These are phyloP conservation scores for Kwoniella heveanensis DNA, from an alignment of 768 basidiomycete species.

Conservation along the genomic window DNA sequence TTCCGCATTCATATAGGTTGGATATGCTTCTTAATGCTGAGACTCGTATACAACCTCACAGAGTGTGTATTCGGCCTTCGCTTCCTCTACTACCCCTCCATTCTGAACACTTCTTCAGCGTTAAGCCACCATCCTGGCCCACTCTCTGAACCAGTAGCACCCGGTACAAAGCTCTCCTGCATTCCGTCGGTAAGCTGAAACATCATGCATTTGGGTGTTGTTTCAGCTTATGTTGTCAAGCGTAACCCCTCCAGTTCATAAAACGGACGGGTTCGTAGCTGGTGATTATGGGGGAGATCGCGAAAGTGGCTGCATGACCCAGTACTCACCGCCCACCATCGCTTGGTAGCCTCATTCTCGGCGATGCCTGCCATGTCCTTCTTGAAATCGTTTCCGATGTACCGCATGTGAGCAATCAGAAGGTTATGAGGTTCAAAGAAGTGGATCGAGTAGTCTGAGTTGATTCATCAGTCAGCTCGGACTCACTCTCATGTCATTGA, in stretches of 20 bases:
- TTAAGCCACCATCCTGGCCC: conserved; percentile 68
- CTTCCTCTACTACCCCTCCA: conserved; percentile 59
- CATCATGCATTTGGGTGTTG: too few species aligned
- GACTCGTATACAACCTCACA: too few species aligned
- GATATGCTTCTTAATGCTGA: too few species aligned
- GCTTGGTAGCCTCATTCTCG: conserved; percentile 68
- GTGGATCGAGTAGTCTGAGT: conserved; percentile 72
- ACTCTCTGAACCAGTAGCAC: conserved; percentile 69
- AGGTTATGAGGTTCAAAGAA: conserved; percentile 63
- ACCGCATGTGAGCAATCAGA: conserved; percentile 79
- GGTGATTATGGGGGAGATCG: not conserved
- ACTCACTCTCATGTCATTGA: too few species aligned
- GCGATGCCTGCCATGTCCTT: conserved; percentile 68
- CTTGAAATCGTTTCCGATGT: conserved; percentile 67
- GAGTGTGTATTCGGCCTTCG: too few species aligned
- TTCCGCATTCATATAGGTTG: not conserved
- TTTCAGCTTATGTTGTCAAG: conserved; percentile 3
- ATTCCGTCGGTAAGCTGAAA: conserved; percentile 62
- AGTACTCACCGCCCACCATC: conserved; percentile 68
- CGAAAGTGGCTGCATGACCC: too few species aligned
- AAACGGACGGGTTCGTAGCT: too few species aligned
- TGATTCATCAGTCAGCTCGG: not conserved
- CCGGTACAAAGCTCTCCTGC: conserved; percentile 75
- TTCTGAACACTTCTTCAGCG: conserved; percentile 70
- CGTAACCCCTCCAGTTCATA: too few species aligned